Conservation (phyloP, 495 filamentous ascomycete species). For the Daldinia caldariorum region DNA sequence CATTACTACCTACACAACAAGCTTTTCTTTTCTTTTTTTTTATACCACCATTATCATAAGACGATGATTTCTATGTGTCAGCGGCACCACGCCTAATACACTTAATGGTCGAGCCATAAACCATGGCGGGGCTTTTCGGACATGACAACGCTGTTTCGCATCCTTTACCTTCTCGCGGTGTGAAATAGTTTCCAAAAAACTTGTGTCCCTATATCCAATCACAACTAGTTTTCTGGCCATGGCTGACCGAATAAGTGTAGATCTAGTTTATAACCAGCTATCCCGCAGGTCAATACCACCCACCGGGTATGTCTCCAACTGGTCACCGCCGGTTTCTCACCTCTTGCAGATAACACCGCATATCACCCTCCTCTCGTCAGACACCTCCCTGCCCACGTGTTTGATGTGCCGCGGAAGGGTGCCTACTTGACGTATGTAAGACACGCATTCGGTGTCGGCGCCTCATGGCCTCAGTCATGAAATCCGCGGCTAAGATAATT, state of each 20-base stretch:
- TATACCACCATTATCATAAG: conserved; percentile 1
- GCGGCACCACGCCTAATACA: not conserved
- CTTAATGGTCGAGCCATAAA: conserved; percentile 3
- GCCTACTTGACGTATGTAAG: conserved; percentile 36
- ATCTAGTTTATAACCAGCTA: conserved; percentile 8
- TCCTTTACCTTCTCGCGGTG: conserved; percentile 6
- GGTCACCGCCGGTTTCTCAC: conserved; percentile 19
- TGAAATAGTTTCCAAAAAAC: not conserved
- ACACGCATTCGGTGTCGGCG: conserved; percentile 26
- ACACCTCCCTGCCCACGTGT: conserved; percentile 38
- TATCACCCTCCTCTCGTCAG: conserved; percentile 28
- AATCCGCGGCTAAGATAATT: conserved; percentile 16
- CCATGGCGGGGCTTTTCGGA: not conserved
- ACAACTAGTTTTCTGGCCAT: not conserved
- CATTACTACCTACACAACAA: conserved; percentile 2
- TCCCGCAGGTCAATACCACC: conserved; percentile 18
- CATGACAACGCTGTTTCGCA: not conserved
- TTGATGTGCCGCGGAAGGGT: conserved; percentile 33
- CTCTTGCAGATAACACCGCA: conserved; percentile 31
- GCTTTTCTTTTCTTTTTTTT: not conserved
- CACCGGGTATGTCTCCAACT: conserved; percentile 1
- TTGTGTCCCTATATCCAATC: conserved; percentile 1
- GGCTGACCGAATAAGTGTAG: conserved; percentile 5
- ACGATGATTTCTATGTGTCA: conserved; percentile 5
- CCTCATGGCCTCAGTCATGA: conserved; percentile 1